A percentile compares a stretch with the other conserved stretches of the same genome.
These are phyloP conservation scores for Aspergillus quadrilineatus DNA, from an alignment of 2,329 filamentous ascomycete genomes.

Conservation along the genomic window DNA sequence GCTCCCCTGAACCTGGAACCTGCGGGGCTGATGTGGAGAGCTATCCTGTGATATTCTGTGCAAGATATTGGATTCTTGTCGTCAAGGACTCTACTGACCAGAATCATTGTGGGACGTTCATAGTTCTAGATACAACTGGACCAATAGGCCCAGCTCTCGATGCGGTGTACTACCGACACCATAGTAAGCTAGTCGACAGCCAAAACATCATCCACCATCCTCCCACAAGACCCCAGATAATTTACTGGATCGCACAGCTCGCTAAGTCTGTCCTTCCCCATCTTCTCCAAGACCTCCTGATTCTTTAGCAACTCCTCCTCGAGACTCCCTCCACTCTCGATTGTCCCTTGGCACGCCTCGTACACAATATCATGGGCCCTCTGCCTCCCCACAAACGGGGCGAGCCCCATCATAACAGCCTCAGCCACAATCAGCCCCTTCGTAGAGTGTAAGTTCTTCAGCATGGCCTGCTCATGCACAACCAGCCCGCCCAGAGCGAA, in stretches of 20 bases:
- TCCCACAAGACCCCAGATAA: slow-evolving; percentile 39
- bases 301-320: slow-evolving; percentile 45
- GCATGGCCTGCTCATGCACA: slow-evolving; percentile 53
- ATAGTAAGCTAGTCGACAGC: slow-evolving; percentile 7
- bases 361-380: slow-evolving; percentile 59
- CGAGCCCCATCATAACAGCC: slow-evolving; percentile 62
- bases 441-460: slow-evolving; percentile 52
- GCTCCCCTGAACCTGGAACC: neutral
- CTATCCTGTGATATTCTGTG: neutral
- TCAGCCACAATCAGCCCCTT: slow-evolving; percentile 57
- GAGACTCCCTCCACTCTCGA: slow-evolving; percentile 46
- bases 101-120: neutral
- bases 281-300: slow-evolving; percentile 43
- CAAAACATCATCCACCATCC: slow-evolving; percentile 37
- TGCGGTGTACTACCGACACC: neutral
- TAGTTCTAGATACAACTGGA: too few relatives aligned
- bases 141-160: too few relatives aligned
- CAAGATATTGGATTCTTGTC: neutral
- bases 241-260: slow-evolving; percentile 57
- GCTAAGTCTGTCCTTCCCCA: slow-evolving; percentile 49
- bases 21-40: slow-evolving; percentile 1
- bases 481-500: slow-evolving; percentile 55
- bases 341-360: slow-evolving; percentile 52
- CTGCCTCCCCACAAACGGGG: slow-evolving; percentile 53
- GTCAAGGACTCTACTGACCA: neutral